Conservation (phyloP, 768 basidiomycete species). For the Nevesoporus exiguus region DNA sequence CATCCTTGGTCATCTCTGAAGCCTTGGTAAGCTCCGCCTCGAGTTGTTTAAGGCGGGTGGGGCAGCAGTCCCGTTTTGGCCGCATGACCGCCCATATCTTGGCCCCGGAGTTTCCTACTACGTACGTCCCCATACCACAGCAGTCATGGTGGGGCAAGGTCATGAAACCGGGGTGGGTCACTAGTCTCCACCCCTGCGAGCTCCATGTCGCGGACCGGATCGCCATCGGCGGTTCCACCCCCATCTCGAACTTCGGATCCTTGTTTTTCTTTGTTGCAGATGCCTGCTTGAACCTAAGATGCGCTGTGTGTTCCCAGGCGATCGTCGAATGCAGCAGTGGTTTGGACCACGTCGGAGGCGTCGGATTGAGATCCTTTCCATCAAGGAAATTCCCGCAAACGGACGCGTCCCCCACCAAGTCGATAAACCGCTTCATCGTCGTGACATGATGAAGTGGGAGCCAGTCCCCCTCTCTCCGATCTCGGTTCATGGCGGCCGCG, state of each 20-base stretch:
- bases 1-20: neutral
- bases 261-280: neutral
- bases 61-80: neutral
- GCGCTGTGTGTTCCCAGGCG: neutral
- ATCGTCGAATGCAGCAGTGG: neutral
- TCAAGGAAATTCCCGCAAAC: neutral
- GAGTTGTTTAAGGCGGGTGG: neutral
- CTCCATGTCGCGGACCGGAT: neutral
- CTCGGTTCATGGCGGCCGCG: neutral
- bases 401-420: neutral
- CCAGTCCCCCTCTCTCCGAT: neutral
- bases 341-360: neutral
- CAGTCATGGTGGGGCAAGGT: neutral
- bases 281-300: neutral
- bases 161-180: neutral
- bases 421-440: neutral
- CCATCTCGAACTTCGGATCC: neutral
- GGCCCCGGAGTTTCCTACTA: neutral
- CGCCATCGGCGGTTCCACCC: neutral
- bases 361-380: neutral
- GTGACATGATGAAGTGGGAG: neutral
- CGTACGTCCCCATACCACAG: neutral
- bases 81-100: conserved; percentile 4
- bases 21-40: too few relatives aligned
- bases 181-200: neutral